Conservation (phyloP, 2,329 filamentous ascomycete genomes). For the Huntiella savannae region DNA sequence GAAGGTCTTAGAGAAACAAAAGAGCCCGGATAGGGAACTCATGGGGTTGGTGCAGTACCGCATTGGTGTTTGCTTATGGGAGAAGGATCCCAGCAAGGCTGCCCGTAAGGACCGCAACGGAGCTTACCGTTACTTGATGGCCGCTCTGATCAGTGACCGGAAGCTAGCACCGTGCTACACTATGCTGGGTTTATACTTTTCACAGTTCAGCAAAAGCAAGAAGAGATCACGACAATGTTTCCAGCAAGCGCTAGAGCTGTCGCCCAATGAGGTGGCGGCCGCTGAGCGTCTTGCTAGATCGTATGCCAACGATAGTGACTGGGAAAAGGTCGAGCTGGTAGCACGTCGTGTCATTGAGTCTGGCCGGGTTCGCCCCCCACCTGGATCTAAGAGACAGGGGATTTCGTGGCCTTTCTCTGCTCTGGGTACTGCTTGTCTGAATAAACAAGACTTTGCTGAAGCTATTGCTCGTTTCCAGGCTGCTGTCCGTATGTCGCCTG, state of each 20-base stretch:
- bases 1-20: conserved; percentile 41
- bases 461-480: conserved; percentile 85
- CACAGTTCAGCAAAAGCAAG: conserved; percentile 75
- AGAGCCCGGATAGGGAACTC: conserved; percentile 39
- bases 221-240: conserved; percentile 80
- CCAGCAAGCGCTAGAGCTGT: conserved; percentile 88
- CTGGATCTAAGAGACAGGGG: conserved; percentile 81
- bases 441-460: conserved; percentile 75
- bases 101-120: conserved; percentile 65
- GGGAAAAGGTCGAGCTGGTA: conserved; percentile 89
- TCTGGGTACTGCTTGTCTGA: conserved; percentile 81
- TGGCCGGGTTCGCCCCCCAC: conserved; percentile 76
- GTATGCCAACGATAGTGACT: conserved; percentile 81
- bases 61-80: conserved; percentile 74
- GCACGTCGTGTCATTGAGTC: conserved; percentile 82
- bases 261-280: conserved; percentile 64
- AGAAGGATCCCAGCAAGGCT: conserved; percentile 52
- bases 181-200: conserved; percentile 74
- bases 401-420: conserved; percentile 94
- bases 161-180: conserved; percentile 85
- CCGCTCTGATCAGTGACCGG: conserved; percentile 67
- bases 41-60: conserved; percentile 73
- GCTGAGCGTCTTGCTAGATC: conserved; percentile 70
- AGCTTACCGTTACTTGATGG: conserved; percentile 68
- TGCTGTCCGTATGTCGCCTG: conserved; percentile 62